Base-by-base conservation (phyloP, 257 asterid species). In the Solanum neorickii region DNA sequence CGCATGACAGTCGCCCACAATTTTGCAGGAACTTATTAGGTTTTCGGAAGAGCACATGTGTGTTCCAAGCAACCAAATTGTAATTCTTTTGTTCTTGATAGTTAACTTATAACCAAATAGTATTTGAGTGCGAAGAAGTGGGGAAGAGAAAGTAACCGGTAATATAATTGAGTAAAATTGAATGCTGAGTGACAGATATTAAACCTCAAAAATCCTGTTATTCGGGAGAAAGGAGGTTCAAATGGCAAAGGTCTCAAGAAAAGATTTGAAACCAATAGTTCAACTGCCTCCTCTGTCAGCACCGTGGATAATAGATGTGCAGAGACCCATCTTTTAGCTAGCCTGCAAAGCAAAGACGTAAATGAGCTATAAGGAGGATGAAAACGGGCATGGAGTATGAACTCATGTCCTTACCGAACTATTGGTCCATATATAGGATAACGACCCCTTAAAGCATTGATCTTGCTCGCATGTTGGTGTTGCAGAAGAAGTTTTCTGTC, bases 311-410 rank as follows among this genome's bases (percentile, higher is more conserved):
- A 93, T 52, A 97, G 93, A 91, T 97, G 99, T 69, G 98, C 98
- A 84, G 98, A 93, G 56, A 96, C 95, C 99, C 99, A 97, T 66
- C 99, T 98, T 91, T 97, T 97, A 37, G 98, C 99, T 91, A 97
- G 96, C 95, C 99, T 95, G 87, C 77, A 88, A 82, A 37, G 76
- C 62, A 25, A 72, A 80, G 14, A 10, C 62, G 23, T 75, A 86
- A 37, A 25, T 82, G 76, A 86, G 47, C 44, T 15, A 25, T 72
- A 65, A 25, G 86, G 56, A 74, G 44, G 12, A 65, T 15, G 21
- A 74, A 78, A 60, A 15, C 35, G 59, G 86, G 13, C 42, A 31
- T 59, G 47, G 87, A 44, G 84, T 44, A 88, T 37, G 62, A 86
- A 52, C 39, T 69, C 29, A 87, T 39, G 88, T 83, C 84, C 94